These are phyloP conservation scores for Colletotrichum sansevieriae DNA, from an alignment of 2,329 filamentous ascomycete species.

Conservation along the genomic window DNA sequence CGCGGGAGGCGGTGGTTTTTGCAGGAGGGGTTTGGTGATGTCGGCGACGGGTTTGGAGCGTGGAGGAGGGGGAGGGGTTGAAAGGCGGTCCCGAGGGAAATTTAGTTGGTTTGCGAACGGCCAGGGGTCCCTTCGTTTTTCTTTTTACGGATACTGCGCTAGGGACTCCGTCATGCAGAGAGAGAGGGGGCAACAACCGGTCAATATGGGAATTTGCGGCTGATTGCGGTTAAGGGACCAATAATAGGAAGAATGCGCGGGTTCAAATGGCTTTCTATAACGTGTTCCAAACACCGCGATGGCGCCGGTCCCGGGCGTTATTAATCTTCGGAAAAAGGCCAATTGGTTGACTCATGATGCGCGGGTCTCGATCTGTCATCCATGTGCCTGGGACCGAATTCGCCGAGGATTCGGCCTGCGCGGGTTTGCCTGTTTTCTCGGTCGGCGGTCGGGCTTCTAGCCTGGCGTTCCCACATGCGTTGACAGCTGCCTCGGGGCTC, in stretches of 20 bases:
- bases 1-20: not conserved
- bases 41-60: constrained; percentile 4
- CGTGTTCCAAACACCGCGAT: constrained; percentile 12
- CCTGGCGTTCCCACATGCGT: too few species aligned
- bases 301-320: constrained; percentile 2
- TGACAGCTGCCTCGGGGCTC: constrained; percentile 1
- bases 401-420: constrained; percentile 34
- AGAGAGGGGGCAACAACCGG: constrained; percentile 23
- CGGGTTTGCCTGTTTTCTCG: constrained; percentile 9
- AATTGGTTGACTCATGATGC: constrained; percentile 36
- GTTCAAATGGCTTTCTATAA: not conserved
- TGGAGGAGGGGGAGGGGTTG: constrained; percentile 33
- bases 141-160: constrained; percentile 1
- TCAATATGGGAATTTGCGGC: constrained; percentile 2
- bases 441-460: constrained; percentile 32
- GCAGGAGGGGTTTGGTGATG: not conserved
- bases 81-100: constrained; percentile 17
- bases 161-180: constrained; percentile 31
- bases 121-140: constrained; percentile 16
- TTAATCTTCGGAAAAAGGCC: constrained; percentile 2
- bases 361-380: constrained; percentile 22
- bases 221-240: not conserved
- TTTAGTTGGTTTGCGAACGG: constrained; percentile 19
- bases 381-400: constrained; percentile 23
- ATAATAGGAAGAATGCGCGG: not conserved